Percentiles rank a stretch among this genome's conserved stretches.
Conservation (phyloP, 805 yeast genomes). For the Isabelozyma pseudorhagii region DNA sequence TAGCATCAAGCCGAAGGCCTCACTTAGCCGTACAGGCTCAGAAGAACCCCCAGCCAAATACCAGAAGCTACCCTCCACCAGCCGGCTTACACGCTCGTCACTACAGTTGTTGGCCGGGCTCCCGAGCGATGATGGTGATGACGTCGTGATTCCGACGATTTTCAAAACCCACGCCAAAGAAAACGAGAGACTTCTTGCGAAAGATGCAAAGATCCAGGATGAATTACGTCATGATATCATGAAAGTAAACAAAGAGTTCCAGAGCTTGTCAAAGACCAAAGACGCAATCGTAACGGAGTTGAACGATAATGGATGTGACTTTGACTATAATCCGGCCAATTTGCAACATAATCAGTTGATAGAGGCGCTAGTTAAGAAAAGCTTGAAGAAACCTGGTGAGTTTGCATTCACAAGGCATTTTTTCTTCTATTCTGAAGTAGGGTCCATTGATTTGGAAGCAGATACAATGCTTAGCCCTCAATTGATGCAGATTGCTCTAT, state of each 20-base stretch:
- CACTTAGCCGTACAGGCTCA: not conserved
- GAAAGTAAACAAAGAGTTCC: slow-evolving; percentile 11
- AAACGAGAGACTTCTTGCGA: slow-evolving; percentile 19
- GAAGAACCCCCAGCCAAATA: not conserved
- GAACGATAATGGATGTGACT: slow-evolving; percentile 28
- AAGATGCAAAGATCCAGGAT: slow-evolving; percentile 14
- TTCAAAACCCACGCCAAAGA: slow-evolving; percentile 25
- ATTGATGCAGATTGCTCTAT: not conserved
- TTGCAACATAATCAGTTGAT: slow-evolving; percentile 13
- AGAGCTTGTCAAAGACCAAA: slow-evolving; percentile 9
- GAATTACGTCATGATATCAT: slow-evolving; percentile 15
- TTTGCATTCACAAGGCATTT: slow-evolving; percentile 16
- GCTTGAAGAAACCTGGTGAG: not conserved
- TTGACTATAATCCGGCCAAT: slow-evolving; percentile 12
- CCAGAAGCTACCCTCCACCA: not conserved
- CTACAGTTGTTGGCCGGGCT: not conserved
- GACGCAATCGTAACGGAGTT: slow-evolving; percentile 19
- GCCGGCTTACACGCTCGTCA: not conserved
- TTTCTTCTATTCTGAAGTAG: slow-evolving; percentile 13
- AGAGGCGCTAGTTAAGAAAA: slow-evolving; percentile 11
- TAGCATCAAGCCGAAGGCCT: too few relatives aligned
- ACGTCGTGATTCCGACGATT: slow-evolving; percentile 23
- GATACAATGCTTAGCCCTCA: too few relatives aligned
- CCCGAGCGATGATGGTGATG: slow-evolving; percentile 12
- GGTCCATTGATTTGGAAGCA: not conserved